Evolutionary conservation across 2,329 filamentous ascomycete genomes (phyloP), one percentile per base, ranked within the genome.

Genomic region (Colletotrichum spaethianum): DNA sequence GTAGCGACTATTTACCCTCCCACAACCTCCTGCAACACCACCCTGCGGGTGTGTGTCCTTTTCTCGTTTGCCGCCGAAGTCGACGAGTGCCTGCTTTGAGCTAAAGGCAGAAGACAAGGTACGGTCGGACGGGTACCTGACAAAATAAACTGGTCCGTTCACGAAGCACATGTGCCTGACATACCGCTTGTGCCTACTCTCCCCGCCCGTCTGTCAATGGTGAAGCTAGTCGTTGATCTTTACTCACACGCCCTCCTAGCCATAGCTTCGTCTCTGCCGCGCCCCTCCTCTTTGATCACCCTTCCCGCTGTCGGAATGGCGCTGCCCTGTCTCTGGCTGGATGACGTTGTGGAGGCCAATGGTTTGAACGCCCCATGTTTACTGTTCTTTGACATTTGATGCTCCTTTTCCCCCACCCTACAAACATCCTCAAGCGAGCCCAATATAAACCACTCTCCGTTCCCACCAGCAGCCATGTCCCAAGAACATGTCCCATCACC

Each of bases 281-380:
- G 65, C 56, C 53, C 52, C 52, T 44, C 33, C 20, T 63, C 65
- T 72, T 55, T 64, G 53, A 68, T 60, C 70, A 12, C 23, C n/a
- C 38, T 56, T 40, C 44, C 46, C 53, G 53, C 59, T 57, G 60
- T 59, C 28, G 4, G 55, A 14, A 69, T 48, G 59, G 53, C 65
- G 66, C 36, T 38, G 59, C 26, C 20, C 31, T 55, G 18, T 46
- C 59, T n/a, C 36, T 42, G 28, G 65, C 20, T 46, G 46, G 36
- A 72, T 60, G 65, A 61, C 46, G 65, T 72, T 70, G 66, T 40
- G 50, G 48, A 60, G 44, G 59, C 40, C 59, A 53, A 70, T 69
- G 59, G 36, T 69, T 53, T 38, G 38, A 6, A 38, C 23, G 53
- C 60, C 65, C 67, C 65, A 36, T 46, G 38, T 59, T 38, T 53